Evolutionary conservation across 164 flowering plant genomes (phyloP).

Genomic region (Nymphaea thermarum): DNA sequence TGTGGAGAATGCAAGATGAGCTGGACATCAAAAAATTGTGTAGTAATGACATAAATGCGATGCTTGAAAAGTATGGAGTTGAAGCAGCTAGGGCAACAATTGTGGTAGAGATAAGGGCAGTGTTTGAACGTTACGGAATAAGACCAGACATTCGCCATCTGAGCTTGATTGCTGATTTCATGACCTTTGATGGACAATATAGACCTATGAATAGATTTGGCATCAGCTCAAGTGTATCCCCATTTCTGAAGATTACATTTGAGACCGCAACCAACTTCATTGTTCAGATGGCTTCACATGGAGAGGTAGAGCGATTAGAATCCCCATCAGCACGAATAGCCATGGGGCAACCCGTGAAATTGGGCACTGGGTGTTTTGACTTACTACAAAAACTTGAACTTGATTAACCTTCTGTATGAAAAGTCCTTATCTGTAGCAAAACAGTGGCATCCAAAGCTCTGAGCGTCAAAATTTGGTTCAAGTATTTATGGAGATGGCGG

Average conservation of each 20-base stretch:
- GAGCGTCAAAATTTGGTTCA: no score
- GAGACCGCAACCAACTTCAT: conserved; percentile 85
- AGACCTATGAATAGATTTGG: conserved; percentile 79
- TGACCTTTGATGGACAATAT: conserved; percentile 76
- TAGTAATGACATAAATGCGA: conserved; percentile 55
- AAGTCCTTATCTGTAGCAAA: no score
- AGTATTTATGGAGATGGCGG: no score
- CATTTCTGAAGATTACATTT: conserved; percentile 66
- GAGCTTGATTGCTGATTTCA: conserved; percentile 69
- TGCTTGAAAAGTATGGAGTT: conserved; percentile 74
- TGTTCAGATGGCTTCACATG: conserved; percentile 57
- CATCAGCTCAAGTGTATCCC: conserved; percentile 52
- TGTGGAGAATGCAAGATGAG: conserved; percentile 65
- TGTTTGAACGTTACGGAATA: conserved; percentile 59
- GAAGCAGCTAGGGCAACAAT: conserved; percentile 91
- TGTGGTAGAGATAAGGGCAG: conserved; percentile 47
- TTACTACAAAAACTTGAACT: conserved; percentile 44
- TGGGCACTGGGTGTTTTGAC: conserved; percentile 88
- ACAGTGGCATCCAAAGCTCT: no score
- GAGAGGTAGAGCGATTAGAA: conserved; percentile 52
- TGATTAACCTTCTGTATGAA: no score
- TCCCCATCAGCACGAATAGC: conserved; percentile 80
- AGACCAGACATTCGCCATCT: conserved; percentile 61
- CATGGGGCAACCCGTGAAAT: conserved; percentile 76
- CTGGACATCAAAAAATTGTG: conserved; percentile 49